Percentiles rank a stretch among this genome's conserved stretches.
Conservation (phyloP, 164 flowering plant genomes). For the Annona squamosa region DNA sequence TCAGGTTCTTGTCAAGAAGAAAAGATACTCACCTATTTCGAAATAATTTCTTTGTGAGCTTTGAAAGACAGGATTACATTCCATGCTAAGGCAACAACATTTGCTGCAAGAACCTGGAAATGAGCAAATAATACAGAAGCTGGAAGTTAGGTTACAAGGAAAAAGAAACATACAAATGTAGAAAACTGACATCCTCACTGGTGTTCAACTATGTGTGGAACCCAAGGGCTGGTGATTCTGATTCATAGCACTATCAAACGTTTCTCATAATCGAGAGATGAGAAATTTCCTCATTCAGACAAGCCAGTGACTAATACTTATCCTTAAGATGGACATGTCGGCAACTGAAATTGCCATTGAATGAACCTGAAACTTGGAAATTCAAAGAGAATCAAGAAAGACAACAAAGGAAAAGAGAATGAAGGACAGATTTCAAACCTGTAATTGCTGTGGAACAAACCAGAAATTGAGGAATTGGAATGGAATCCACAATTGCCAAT, state of each 20-base stretch:
- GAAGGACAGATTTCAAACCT: slow-evolving; percentile 35
- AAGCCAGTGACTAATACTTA: too few species aligned
- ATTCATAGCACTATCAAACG: background rate
- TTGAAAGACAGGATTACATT: slow-evolving; percentile 88
- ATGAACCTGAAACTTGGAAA: background rate
- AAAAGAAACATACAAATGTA: background rate
- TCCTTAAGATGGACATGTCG: too few species aligned
- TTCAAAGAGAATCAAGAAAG: background rate
- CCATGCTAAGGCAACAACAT: slow-evolving; percentile 71
- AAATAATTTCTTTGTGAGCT: slow-evolving; percentile 75
- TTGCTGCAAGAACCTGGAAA: slow-evolving; percentile 87
- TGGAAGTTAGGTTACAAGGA: background rate
- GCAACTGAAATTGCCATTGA: too few species aligned
- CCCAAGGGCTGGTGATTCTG: background rate
- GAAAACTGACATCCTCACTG: background rate
- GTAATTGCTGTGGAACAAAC: slow-evolving; percentile 87
- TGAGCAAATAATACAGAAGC: background rate
- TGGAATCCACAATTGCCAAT: slow-evolving; percentile 95
- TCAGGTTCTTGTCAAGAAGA: background rate
- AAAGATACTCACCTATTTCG: slow-evolving; percentile 36
- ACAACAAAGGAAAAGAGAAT: background rate
- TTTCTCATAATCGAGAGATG: too few species aligned
- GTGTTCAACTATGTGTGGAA: background rate
- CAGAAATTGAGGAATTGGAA: slow-evolving; percentile 89
- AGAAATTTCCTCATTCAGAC: too few species aligned